phyloP scores from a whole-genome alignment of 768 basidiomycete species.

The Hericium rajendrae region DNA sequence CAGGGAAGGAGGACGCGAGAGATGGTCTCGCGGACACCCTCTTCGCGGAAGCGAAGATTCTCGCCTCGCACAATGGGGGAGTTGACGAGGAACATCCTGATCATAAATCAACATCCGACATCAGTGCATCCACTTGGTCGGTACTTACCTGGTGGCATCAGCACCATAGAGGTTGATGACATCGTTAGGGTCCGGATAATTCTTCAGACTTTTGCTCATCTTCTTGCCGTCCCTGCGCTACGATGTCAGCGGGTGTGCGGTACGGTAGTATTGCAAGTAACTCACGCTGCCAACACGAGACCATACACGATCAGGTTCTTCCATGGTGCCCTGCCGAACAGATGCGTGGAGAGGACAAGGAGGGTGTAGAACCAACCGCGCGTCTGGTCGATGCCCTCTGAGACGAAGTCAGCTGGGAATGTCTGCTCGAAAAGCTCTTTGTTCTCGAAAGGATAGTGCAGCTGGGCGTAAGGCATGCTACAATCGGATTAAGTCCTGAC shows the following conservation, averaged over 20 bases:
- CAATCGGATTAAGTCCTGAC: neutral
- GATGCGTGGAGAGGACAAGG: slow-evolving; percentile 89
- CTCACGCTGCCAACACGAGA: slow-evolving; percentile 88
- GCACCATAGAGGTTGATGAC: slow-evolving; percentile 90
- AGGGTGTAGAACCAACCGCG: slow-evolving; percentile 99
- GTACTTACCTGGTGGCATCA: slow-evolving; percentile 74
- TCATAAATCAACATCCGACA: neutral
- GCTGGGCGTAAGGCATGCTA: slow-evolving; percentile 98
- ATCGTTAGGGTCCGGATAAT: slow-evolving; percentile 92
- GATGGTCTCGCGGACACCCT: slow-evolving; percentile 94
- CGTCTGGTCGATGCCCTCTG: slow-evolving; percentile 98
- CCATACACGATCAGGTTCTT: slow-evolving; percentile 96
- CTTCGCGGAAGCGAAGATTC: slow-evolving; percentile 95
- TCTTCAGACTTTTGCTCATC: slow-evolving; percentile 96
- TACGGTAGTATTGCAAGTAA: neutral
- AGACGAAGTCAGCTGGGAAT: slow-evolving; percentile 95
- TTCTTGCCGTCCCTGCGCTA: slow-evolving; percentile 84
- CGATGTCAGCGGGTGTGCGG: neutral
- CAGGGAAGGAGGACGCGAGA: slow-evolving; percentile 95
- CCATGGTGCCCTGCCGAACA: slow-evolving; percentile 93
- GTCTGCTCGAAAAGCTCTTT: slow-evolving; percentile 74
- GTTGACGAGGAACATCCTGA: slow-evolving; percentile 95
- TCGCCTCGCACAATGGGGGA: slow-evolving; percentile 97
- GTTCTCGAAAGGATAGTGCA: slow-evolving; percentile 98
- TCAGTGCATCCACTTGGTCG: neutral